Conservation (phyloP, 768 basidiomycete species). For the Tylopilus felleus region DNA sequence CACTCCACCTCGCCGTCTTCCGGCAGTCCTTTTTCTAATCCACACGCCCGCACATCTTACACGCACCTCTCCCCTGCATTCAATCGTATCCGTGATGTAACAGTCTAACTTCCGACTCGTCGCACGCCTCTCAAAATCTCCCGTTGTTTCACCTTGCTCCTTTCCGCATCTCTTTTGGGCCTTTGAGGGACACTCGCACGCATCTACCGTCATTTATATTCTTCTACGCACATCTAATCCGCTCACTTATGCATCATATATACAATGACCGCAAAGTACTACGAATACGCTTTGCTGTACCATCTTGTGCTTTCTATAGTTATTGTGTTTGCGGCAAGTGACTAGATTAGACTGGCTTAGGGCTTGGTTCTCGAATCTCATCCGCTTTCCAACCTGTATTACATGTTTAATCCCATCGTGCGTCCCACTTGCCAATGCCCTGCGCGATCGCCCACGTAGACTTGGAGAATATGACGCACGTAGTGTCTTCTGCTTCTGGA, state of each 20-base stretch:
- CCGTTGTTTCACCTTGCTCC: slow-evolving; percentile 8
- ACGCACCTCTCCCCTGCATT: slow-evolving; percentile 50
- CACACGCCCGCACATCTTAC: slow-evolving; percentile 55
- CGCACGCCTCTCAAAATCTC: not conserved
- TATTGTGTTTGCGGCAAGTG: slow-evolving; percentile 27
- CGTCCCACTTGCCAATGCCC: slow-evolving; percentile 40
- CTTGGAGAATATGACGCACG: slow-evolving; percentile 40
- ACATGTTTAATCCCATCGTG: slow-evolving; percentile 40
- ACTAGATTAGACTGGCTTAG: slow-evolving; percentile 29
- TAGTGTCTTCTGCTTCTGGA: slow-evolving; percentile 52
- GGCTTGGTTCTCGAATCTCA: slow-evolving; percentile 20
- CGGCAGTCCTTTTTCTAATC: slow-evolving; percentile 54
- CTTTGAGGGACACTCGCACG: slow-evolving; percentile 9
- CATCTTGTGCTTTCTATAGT: slow-evolving; percentile 34
- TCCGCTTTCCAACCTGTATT: slow-evolving; percentile 40
- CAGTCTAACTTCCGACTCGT: slow-evolving; percentile 10
- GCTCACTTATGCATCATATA: slow-evolving; percentile 36
- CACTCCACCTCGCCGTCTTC: slow-evolving; percentile 35
- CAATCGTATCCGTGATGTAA: slow-evolving; percentile 44
- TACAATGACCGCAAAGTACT: slow-evolving; percentile 27
- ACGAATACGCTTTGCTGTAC: slow-evolving; percentile 30
- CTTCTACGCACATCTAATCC: slow-evolving; percentile 31
- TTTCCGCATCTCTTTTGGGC: slow-evolving; percentile 11
- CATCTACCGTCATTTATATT: slow-evolving; percentile 25
- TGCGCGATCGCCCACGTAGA: slow-evolving; percentile 45